These are phyloP conservation scores for Fusarium pseudonygamai DNA, from an alignment of 2,329 filamentous ascomycete genomes.

Conservation along the genomic window DNA sequence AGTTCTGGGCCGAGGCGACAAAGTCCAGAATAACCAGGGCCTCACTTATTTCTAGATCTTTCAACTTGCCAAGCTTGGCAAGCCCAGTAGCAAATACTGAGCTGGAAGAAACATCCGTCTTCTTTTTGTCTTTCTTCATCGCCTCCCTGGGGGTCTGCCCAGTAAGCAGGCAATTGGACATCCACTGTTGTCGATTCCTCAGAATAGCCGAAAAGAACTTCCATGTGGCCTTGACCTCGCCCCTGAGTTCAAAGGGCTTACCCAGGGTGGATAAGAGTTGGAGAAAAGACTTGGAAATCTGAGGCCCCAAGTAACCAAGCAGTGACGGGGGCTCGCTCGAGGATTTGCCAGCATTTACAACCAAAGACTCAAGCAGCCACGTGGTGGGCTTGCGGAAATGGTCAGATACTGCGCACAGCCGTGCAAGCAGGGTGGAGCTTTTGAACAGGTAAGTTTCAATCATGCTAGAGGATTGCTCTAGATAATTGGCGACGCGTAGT, in stretches of 20 bases:
- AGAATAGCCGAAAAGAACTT: conserved; percentile 86
- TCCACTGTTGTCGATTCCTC: conserved; percentile 92
- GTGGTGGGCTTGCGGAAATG: conserved; percentile 73
- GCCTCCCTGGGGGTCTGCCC: conserved; percentile 84
- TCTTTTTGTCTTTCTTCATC: conserved; percentile 65
- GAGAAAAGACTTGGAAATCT: conserved; percentile 85
- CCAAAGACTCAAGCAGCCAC: conserved; percentile 75
- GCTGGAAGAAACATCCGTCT: conserved; percentile 59
- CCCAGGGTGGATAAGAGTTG: conserved; percentile 80
- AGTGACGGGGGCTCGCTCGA: conserved; percentile 87
- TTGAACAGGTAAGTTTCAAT: conserved; percentile 86
- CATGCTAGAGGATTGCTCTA: conserved; percentile 69
- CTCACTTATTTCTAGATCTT: conserved; percentile 69
- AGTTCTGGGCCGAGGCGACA: conserved; percentile 86
- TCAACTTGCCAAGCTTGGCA: conserved; percentile 72
- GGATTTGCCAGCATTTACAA: conserved; percentile 73
- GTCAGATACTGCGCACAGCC: conserved; percentile 77
- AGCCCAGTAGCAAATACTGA: conserved; percentile 81
- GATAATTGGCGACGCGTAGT: conserved; percentile 73
- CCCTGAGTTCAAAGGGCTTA: conserved; percentile 73
- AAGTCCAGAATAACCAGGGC: conserved; percentile 85
- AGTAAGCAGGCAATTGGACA: conserved; percentile 91
- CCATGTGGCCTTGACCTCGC: conserved; percentile 79
- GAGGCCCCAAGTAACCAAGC: conserved; percentile 86
- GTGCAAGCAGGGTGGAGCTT: conserved; percentile 77